These are phyloP conservation scores for Ceratocystis ficicola DNA, from an alignment of 2,329 filamentous ascomycete genomes.

Conservation along the genomic window DNA sequence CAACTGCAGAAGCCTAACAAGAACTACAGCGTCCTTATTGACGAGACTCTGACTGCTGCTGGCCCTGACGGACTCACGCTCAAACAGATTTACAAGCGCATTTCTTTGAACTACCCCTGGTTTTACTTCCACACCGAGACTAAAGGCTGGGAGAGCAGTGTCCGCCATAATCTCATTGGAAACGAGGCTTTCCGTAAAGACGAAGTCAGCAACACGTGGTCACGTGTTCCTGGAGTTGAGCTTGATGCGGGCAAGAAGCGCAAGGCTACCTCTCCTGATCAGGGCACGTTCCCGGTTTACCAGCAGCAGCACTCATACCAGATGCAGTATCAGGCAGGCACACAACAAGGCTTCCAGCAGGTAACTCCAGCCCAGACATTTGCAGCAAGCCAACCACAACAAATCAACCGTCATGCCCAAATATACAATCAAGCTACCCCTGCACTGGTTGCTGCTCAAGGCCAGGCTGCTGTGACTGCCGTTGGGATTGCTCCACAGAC, in stretches of 20 bases:
- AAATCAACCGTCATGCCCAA: conserved; percentile 9
- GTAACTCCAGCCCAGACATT: neutral
- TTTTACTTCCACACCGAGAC: conserved; percentile 49
- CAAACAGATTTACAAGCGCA: conserved; percentile 52
- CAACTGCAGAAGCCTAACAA: conserved; percentile 50
- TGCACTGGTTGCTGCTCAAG: conserved; percentile 18
- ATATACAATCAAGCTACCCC: conserved; percentile 19
- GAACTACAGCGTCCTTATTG: conserved; percentile 49
- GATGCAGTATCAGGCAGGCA: conserved; percentile 17
- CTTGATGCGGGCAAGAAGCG: conserved; percentile 51
- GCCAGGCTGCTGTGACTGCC: conserved; percentile 14
- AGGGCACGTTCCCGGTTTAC: conserved; percentile 28
- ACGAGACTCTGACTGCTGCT: conserved; percentile 45
- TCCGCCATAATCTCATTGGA: conserved; percentile 51
- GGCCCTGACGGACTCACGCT: conserved; percentile 43
- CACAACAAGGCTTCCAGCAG: conserved; percentile 16
- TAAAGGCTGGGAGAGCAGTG: conserved; percentile 54
- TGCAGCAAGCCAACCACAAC: neutral
- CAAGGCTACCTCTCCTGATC: conserved; percentile 43
- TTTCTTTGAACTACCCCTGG: conserved; percentile 46
- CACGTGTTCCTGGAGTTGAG: conserved; percentile 45
- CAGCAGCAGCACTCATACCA: conserved; percentile 24
- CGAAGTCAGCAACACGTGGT: conserved; percentile 45
- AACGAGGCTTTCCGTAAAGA: conserved; percentile 50
- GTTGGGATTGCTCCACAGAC: conserved; percentile 15